Conservation (phyloP, 1,284 basidiomycete genomes). For the Leucoagaricus sp. region DNA sequence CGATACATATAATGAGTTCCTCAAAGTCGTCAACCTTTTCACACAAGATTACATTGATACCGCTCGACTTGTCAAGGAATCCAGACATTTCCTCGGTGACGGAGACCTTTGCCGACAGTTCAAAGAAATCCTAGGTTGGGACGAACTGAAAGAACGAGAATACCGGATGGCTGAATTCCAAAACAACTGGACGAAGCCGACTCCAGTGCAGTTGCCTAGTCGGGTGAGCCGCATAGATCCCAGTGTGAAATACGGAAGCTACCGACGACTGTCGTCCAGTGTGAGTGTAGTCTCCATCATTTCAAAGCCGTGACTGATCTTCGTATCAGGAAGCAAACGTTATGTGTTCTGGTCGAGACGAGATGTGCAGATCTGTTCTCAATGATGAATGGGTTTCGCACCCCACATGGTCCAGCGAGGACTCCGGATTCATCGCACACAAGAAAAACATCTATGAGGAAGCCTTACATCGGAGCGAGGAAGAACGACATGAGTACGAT, state of each 20-base stretch:
- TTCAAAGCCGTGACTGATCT: not conserved
- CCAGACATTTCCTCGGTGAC: conserved; percentile 64
- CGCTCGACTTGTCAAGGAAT: conserved; percentile 74
- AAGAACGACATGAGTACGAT: conserved; percentile 98
- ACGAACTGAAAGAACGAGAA: conserved; percentile 66
- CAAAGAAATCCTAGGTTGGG: conserved; percentile 91
- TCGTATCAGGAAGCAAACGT: conserved; percentile 77
- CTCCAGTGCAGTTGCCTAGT: conserved; percentile 44
- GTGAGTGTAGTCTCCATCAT: conserved; percentile 48
- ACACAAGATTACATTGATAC: conserved; percentile 94
- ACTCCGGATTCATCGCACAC: conserved; percentile 87
- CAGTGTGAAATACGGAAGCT: conserved; percentile 78
- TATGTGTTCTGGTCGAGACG: conserved; percentile 92
- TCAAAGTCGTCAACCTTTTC: conserved; percentile 95
- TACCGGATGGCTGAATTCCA: conserved; percentile 48
- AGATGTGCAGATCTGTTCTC: conserved; percentile 95
- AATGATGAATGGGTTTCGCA: conserved; percentile 98
- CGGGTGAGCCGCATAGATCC: conserved; percentile 61
- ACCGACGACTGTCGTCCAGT: conserved; percentile 80
- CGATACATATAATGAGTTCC: conserved; percentile 93
- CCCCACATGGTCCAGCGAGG: conserved; percentile 93
- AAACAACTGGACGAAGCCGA: conserved; percentile 43
- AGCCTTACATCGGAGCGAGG: conserved; percentile 95
- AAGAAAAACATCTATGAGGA: conserved; percentile 98
- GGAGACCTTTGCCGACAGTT: conserved; percentile 84